These are phyloP conservation scores for Candida xyloterini DNA, from an alignment of 805 yeast genomes.

Conservation along the genomic window DNA sequence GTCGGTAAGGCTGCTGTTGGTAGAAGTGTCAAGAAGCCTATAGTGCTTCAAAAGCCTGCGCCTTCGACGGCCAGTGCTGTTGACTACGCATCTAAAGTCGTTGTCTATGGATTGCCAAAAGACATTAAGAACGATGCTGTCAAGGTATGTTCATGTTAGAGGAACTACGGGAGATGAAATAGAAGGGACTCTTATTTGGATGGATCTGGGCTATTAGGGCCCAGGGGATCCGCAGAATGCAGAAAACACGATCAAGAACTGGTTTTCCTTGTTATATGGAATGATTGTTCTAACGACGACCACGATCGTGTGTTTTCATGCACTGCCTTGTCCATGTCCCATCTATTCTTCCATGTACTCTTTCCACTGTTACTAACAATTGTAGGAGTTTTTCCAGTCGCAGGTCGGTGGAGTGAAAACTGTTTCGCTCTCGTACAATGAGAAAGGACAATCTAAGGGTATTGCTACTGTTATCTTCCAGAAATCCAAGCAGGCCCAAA, in stretches of 20 bases:
- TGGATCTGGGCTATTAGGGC: conserved; percentile 9
- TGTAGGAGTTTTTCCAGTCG: conserved; percentile 81
- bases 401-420: conserved; percentile 82
- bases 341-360: neutral
- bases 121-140: conserved; percentile 82
- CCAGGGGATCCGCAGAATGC: conserved; percentile 11
- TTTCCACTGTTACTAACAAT: conserved; percentile 21
- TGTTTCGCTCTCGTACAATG: conserved; percentile 74
- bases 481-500: conserved; percentile 63
- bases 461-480: conserved; percentile 83
- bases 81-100: conserved; percentile 71
- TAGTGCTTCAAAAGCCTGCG: conserved; percentile 20
- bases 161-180: neutral
- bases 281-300: conserved; percentile 14
- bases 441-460: conserved; percentile 88
- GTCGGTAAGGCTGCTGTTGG: conserved; percentile 30
- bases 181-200: conserved; percentile 1
- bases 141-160: conserved; percentile 35
- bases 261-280: neutral
- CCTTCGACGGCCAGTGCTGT: conserved; percentile 21
- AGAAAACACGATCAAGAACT: neutral
- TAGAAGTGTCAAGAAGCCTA: conserved; percentile 12
- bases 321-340: conserved; percentile 6
- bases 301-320: conserved; percentile 2
- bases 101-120: conserved; percentile 62